A percentile compares a stretch with the other conserved stretches of the same genome.
These are phyloP conservation scores for Raphanus raphanistrum DNA, from an alignment of 345 rosid species.

Conservation along the genomic window DNA sequence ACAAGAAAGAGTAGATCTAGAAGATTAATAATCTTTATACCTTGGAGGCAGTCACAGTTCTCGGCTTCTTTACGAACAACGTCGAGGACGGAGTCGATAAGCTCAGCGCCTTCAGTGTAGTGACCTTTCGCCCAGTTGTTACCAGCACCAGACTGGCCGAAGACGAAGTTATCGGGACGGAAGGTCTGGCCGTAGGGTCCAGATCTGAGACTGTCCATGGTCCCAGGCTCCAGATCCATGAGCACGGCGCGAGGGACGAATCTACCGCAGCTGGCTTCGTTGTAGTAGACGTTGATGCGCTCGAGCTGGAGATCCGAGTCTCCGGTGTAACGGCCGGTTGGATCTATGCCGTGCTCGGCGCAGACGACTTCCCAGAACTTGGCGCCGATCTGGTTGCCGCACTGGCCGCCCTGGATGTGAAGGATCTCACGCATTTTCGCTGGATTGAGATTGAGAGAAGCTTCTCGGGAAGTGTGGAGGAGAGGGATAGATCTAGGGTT, in stretches of 20 bases:
- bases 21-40: neutral
- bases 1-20: neutral
- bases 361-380: constrained; percentile 40
- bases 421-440: constrained; percentile 39
- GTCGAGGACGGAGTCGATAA: neutral
- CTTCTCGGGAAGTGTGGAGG: too few relatives aligned
- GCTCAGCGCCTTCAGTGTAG: constrained; percentile 1
- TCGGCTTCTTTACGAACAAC: constrained; percentile 6
- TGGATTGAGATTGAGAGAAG: neutral
- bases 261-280: constrained; percentile 24
- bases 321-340: constrained; percentile 36
- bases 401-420: constrained; percentile 40
- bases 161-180: constrained; percentile 1
- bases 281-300: constrained; percentile 37
- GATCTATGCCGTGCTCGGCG: constrained; percentile 39
- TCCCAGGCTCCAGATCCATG: constrained; percentile 8
- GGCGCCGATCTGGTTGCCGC: constrained; percentile 42
- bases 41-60: constrained; percentile 3
- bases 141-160: constrained; percentile 1
- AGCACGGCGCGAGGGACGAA: neutral
- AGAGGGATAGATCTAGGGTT: constrained; percentile 7
- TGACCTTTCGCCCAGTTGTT: constrained; percentile 1
- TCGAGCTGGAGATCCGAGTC: constrained; percentile 40
- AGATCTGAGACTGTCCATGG: constrained; percentile 13
- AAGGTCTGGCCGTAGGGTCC: constrained; percentile 3